phyloP scores from a whole-genome alignment of 208 protist genomes.

The Angomonas ambiguus region DNA sequence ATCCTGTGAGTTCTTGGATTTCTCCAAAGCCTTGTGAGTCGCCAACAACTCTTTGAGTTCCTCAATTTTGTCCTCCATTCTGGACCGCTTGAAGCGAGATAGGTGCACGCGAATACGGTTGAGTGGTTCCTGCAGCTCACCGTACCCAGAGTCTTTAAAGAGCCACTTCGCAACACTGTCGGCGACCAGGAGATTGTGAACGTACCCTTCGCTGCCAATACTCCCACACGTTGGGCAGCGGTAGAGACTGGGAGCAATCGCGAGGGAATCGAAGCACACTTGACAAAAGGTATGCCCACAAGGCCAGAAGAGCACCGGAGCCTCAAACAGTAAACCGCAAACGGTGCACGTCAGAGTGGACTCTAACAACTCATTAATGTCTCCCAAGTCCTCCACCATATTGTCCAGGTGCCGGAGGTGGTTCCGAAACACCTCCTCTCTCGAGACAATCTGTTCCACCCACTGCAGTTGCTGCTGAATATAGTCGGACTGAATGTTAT shows the following conservation, averaged over 20 bases:
- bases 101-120: constrained; percentile 75
- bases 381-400: constrained; percentile 75
- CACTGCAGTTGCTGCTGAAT: constrained; percentile 72
- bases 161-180: constrained; percentile 88
- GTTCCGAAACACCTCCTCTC: constrained; percentile 55
- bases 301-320: constrained; percentile 83
- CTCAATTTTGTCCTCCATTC: constrained; percentile 36
- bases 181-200: constrained; percentile 76
- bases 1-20: constrained; percentile 14
- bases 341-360: constrained; percentile 68
- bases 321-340: constrained; percentile 74
- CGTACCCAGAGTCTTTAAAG: constrained; percentile 85
- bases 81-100: constrained; percentile 56
- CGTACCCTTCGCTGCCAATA: constrained; percentile 82
- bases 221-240: constrained; percentile 81
- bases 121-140: constrained; percentile 64
- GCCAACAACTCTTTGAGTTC: constrained; percentile 38
- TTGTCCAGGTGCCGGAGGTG: constrained; percentile 60
- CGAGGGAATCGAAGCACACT: constrained; percentile 72
- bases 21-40: constrained; percentile 17
- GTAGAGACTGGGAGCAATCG: constrained; percentile 76
- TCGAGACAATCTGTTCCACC: constrained; percentile 48
- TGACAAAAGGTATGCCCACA: constrained; percentile 84
- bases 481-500: constrained; percentile 77
- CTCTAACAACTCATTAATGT: constrained; percentile 81